Conservation (phyloP, 805 yeast species). For the Komagataella pseudopastoris region DNA sequence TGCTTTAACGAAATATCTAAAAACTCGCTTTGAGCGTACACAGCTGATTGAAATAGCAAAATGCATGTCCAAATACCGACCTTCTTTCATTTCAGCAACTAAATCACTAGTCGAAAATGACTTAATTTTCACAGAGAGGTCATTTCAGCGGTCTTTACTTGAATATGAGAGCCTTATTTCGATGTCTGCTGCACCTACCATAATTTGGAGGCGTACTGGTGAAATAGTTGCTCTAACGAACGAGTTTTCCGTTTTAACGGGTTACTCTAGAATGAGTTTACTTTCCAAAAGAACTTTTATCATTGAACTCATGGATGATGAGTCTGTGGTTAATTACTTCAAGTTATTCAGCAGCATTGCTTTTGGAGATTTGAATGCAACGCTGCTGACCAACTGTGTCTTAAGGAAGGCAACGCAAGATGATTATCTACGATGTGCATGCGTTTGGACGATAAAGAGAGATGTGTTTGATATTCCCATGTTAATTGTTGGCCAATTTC, state of each 20-base stretch:
- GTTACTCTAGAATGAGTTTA: constrained; percentile 44
- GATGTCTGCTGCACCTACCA: constrained; percentile 65
- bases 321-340: constrained; percentile 59
- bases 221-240: constrained; percentile 71
- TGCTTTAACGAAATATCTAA: constrained; percentile 40
- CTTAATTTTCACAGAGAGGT: constrained; percentile 44
- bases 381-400: constrained; percentile 37
- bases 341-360: constrained; percentile 59
- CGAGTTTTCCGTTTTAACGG: constrained; percentile 59
- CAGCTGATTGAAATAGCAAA: constrained; percentile 31
- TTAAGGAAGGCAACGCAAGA: constrained; percentile 22
- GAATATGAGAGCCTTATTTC: constrained; percentile 43
- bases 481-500: constrained; percentile 70
- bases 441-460: constrained; percentile 77
- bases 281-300: constrained; percentile 52
- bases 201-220: constrained; percentile 79
- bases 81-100: constrained; percentile 67
- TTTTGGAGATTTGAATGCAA: constrained; percentile 48
- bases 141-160: constrained; percentile 39
- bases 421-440: constrained; percentile 43
- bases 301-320: constrained; percentile 75
- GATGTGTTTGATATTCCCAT: constrained; percentile 78
- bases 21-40: constrained; percentile 29
- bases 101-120: constrained; percentile 62
- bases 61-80: constrained; percentile 53